A percentile compares a stretch with the other conserved stretches of the same genome.
phyloP scores from a whole-genome alignment of 2,329 filamentous ascomycete species.

The Fusarium nurragi region DNA sequence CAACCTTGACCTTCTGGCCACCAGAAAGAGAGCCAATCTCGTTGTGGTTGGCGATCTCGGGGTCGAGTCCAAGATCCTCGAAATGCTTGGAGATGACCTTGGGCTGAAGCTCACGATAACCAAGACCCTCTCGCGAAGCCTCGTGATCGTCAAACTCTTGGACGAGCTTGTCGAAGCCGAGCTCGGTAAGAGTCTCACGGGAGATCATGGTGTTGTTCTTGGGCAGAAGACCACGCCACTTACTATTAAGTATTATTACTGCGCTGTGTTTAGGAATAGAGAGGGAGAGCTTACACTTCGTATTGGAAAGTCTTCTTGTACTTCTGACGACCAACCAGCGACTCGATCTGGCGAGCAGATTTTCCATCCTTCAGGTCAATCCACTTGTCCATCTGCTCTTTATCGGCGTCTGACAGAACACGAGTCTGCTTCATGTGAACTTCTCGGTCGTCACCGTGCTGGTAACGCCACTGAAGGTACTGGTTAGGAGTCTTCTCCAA shows the following conservation, averaged over 20 bases:
- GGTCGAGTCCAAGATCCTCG: constrained; percentile 93
- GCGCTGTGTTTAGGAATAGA: not conserved
- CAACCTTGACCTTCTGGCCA: constrained; percentile 99
- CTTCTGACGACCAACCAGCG: constrained; percentile 95
- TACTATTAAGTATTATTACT: constrained; percentile 60
- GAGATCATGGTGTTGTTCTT: constrained; percentile 95
- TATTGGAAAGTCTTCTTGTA: constrained; percentile 99
- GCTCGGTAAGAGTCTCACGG: constrained; percentile 85
- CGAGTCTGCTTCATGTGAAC: constrained; percentile 98
- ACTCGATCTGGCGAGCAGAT: constrained; percentile 80
- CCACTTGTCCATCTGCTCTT: constrained; percentile 88
- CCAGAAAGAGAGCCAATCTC: constrained; percentile 95
- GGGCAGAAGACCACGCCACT: constrained; percentile 88
- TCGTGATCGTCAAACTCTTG: constrained; percentile 99
- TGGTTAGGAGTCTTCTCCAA: constrained; percentile 99
- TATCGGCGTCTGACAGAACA: constrained; percentile 84
- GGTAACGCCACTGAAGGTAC: constrained; percentile 98
- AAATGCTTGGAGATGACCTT: constrained; percentile 98
- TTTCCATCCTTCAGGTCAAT: constrained; percentile 87
- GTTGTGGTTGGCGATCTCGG: constrained; percentile 98
- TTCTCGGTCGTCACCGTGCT: constrained; percentile 95
- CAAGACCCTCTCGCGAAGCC: constrained; percentile 96
- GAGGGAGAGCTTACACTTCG: constrained; percentile 73
- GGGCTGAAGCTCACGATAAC: constrained; percentile 92
- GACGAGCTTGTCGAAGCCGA: constrained; percentile 90